phyloP scores from a whole-genome alignment of 2,329 filamentous ascomycete genomes.

The Calonectria pauciramosa region DNA sequence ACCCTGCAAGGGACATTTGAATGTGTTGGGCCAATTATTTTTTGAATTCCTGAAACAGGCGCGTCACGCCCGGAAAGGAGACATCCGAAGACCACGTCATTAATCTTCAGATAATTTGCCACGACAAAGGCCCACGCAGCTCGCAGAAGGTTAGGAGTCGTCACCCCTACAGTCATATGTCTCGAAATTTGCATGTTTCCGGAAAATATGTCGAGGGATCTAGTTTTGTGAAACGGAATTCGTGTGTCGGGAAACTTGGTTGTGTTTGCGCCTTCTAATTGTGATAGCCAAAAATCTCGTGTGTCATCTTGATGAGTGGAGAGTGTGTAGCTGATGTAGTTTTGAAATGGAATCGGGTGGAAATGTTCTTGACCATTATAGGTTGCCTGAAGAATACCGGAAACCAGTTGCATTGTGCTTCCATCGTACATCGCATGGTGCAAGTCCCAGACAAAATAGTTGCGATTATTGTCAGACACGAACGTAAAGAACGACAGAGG shows the following conservation, averaged over 20 bases:
- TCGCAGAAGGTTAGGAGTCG: background rate
- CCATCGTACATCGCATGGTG: background rate
- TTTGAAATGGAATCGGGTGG: background rate
- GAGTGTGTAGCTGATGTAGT: background rate
- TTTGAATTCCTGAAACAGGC: background rate
- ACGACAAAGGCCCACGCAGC: background rate
- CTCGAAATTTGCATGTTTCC: background rate
- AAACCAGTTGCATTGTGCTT: background rate
- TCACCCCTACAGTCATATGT: background rate
- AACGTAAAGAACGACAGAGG: background rate
- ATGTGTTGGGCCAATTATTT: conserved; percentile 3
- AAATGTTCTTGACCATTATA: conserved; percentile 1
- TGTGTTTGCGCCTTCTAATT: background rate
- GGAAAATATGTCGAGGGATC: background rate
- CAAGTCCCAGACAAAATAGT: background rate
- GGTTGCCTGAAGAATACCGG: background rate
- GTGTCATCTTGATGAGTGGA: background rate
- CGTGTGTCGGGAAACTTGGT: background rate
- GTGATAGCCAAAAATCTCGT: background rate
- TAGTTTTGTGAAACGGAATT: background rate
- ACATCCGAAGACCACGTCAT: background rate
- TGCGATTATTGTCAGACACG: background rate
- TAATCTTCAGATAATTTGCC: background rate
- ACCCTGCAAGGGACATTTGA: conserved; percentile 2
- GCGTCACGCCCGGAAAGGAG: conserved; percentile 3